Conservation (phyloP, 2,329 filamentous ascomycete species). For the Penicillium sp. region DNA sequence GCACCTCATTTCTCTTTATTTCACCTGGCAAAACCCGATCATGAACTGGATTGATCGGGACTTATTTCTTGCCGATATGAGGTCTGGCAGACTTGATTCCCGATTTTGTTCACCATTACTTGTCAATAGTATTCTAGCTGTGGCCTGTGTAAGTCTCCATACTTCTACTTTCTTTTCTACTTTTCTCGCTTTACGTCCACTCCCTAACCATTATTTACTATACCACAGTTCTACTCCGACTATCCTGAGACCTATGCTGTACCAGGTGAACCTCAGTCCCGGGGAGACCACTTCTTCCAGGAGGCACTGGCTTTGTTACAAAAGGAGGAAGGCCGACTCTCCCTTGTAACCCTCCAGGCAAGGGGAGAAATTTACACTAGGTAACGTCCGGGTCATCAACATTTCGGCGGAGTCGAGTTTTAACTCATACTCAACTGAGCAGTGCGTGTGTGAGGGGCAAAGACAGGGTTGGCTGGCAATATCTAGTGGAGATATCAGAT, state of each 20-base stretch:
- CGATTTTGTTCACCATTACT: conserved; percentile 30
- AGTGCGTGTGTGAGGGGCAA: conserved; percentile 27
- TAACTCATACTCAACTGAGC: no score
- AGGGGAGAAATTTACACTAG: conserved; percentile 23
- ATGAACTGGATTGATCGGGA: conserved; percentile 26
- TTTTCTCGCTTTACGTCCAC: background rate
- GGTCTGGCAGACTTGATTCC: conserved; percentile 17
- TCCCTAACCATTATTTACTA: background rate
- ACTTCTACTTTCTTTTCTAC: background rate
- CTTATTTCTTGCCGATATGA: conserved; percentile 31
- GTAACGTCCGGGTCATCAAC: conserved; percentile 6
- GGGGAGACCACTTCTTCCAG: conserved; percentile 27
- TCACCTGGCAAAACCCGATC: conserved; percentile 21
- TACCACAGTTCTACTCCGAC: conserved; percentile 16
- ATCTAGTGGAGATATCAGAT: conserved; percentile 42
- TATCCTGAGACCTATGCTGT: conserved; percentile 20
- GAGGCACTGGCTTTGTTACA: conserved; percentile 27
- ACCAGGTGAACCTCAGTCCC: conserved; percentile 14
- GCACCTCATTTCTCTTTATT: conserved; percentile 22
- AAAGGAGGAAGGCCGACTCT: conserved; percentile 24
- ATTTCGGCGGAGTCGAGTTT: background rate
- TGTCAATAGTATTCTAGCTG: conserved; percentile 27
- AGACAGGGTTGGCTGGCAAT: conserved; percentile 23
- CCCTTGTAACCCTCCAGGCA: conserved; percentile 26
- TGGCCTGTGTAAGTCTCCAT: conserved; percentile 17